phyloP scores from a whole-genome alignment of 2,329 filamentous ascomycete species.

The Fusarium mangiferae region DNA sequence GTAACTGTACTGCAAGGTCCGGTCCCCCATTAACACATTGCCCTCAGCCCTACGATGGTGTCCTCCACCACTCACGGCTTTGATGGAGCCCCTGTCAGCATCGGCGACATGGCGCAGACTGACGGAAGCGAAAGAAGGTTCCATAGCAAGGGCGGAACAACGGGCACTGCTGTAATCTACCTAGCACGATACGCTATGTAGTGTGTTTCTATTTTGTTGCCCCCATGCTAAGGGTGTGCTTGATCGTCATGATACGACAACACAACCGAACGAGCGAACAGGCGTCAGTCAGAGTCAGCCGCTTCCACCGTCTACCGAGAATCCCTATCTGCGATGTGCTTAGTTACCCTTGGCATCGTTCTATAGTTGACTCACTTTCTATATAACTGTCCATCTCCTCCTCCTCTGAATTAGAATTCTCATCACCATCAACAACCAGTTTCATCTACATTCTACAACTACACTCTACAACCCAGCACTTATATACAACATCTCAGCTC shows the following conservation, averaged over 20 bases:
- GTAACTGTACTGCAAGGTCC: slow-evolving; percentile 30
- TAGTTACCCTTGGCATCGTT: slow-evolving; percentile 1
- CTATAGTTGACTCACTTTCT: slow-evolving; percentile 5
- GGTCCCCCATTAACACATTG: neutral
- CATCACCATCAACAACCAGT: slow-evolving; percentile 22
- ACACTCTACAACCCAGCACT: neutral
- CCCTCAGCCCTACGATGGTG: slow-evolving; percentile 35
- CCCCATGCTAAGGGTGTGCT: slow-evolving; percentile 20
- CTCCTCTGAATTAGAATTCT: slow-evolving; percentile 8
- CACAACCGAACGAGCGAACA: slow-evolving; percentile 17
- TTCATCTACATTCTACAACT: slow-evolving; percentile 16
- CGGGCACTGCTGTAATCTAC: slow-evolving; percentile 19
- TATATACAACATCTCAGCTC: neutral
- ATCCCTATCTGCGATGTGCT: slow-evolving; percentile 6
- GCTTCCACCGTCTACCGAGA: slow-evolving; percentile 22
- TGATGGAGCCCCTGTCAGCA: slow-evolving; percentile 33
- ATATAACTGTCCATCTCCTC: slow-evolving; percentile 30
- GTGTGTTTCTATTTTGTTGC: slow-evolving; percentile 40
- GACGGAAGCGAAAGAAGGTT: slow-evolving; percentile 26
- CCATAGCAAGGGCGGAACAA: slow-evolving; percentile 23
- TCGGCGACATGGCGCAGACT: slow-evolving; percentile 39
- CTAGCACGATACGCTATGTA: slow-evolving; percentile 8
- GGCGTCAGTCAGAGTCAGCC: slow-evolving; percentile 38
- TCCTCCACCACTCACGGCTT: slow-evolving; percentile 30
- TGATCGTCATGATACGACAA: slow-evolving; percentile 33